Percentiles rank a stretch among this genome's conserved stretches.
phyloP scores from a whole-genome alignment of 495 filamentous ascomycete species.

The Neurospora terricola region DNA sequence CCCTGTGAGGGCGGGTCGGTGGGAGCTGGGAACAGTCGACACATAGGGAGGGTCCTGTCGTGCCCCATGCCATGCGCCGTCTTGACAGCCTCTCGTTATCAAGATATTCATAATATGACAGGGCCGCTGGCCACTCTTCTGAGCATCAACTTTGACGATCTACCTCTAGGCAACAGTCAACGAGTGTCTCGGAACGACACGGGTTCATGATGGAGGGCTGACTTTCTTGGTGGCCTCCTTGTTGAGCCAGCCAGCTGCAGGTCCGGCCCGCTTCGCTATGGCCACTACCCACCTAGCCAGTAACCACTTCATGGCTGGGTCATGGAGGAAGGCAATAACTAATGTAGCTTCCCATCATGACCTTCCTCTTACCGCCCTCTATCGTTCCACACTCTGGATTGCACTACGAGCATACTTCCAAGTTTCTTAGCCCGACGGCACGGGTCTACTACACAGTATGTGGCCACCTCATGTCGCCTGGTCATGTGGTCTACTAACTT shows the following conservation, averaged over 20 bases:
- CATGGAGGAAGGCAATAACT: neutral
- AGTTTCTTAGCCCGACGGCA: neutral
- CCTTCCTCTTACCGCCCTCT: neutral
- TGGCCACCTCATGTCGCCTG: neutral
- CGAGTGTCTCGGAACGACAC: no score
- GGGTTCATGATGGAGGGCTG: no score
- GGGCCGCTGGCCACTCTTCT: no score
- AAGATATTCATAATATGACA: no score
- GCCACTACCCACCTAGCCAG: neutral
- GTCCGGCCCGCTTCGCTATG: neutral
- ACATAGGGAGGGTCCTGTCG: no score
- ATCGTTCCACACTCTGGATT: neutral
- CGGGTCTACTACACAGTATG: neutral
- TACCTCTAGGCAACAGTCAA: no score
- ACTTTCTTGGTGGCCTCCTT: no score
- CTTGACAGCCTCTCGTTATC: no score
- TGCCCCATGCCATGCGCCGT: no score
- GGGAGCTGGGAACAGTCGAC: no score
- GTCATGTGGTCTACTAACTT: neutral
- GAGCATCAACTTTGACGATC: no score
- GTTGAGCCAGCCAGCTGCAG: neutral
- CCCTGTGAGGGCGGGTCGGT: no score
- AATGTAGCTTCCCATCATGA: neutral
- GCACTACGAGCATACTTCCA: neutral
- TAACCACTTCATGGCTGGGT: neutral